Evolutionary conservation across 176 grass and related monocot species (phyloP).

Genomic region (Oryza australiensis): DNA sequence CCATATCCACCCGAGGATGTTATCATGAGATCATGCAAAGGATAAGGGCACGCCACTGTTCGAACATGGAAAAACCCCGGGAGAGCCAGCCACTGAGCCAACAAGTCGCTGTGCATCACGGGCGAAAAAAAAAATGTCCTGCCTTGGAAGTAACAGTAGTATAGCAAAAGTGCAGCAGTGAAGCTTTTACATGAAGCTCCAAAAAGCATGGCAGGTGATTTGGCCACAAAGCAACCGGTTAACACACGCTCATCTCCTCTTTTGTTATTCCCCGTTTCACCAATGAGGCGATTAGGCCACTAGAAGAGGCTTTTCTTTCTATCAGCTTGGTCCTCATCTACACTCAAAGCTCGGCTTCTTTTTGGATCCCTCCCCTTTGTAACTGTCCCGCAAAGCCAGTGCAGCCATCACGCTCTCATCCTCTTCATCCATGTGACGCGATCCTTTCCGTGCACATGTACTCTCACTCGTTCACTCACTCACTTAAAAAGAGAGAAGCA

Average conservation of each 20-base stretch:
- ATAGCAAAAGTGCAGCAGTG: background rate
- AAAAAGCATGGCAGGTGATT: constrained; percentile 12
- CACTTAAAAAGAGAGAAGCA: background rate
- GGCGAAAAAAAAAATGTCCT: constrained; percentile 3
- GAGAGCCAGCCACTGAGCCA: background rate
- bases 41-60: constrained; percentile 11
- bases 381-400: constrained; percentile 47
- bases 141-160: background rate
- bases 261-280: background rate
- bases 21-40: constrained; percentile 31
- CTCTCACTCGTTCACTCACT: background rate
- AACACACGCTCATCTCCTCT: background rate
- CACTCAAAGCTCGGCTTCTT: constrained; percentile 42
- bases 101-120: background rate
- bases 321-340: background rate
- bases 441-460: constrained; percentile 45
- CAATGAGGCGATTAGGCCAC: constrained; percentile 30
- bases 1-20: background rate
- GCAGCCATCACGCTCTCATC: constrained; percentile 46
- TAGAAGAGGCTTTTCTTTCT: background rate
- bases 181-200: background rate
- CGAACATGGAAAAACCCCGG: background rate
- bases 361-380: constrained; percentile 14
- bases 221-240: constrained; percentile 9
- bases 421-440: constrained; percentile 47